Evolutionary conservation across 768 basidiomycete species (phyloP).

Genomic region (Sporobolomyces roseus): DNA sequence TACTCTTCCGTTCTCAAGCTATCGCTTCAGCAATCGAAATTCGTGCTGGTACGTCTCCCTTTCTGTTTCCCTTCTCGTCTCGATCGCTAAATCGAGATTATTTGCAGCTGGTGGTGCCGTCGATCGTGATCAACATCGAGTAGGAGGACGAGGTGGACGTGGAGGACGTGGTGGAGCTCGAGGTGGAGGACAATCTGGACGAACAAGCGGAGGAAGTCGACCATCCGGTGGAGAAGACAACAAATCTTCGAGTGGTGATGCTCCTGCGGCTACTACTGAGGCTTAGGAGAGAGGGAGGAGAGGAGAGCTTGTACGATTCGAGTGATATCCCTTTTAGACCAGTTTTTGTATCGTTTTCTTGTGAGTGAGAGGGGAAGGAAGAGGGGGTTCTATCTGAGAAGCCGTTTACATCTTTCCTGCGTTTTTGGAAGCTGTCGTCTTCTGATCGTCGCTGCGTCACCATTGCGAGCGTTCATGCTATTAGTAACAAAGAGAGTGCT

Average conservation of each 20-base stretch:
- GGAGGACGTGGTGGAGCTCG: constrained; percentile 19
- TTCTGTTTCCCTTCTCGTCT: not conserved
- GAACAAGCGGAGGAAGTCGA: constrained; percentile 6
- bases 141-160: constrained; percentile 19
- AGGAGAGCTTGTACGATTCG: too few species aligned
- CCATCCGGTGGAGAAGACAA: constrained; percentile 10
- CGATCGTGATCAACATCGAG: constrained; percentile 30
- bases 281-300: not conserved
- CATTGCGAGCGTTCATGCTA: too few species aligned
- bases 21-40: constrained; percentile 51
- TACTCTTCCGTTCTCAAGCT: constrained; percentile 83
- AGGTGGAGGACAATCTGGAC: constrained; percentile 17
- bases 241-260: not conserved
- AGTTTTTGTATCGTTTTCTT: too few species aligned
- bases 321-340: too few species aligned
- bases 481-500: too few species aligned
- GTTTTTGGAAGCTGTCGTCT: too few species aligned
- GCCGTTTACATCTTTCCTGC: too few species aligned
- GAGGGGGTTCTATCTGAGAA: too few species aligned
- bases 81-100: not conserved
- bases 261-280: not conserved
- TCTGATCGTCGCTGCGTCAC: too few species aligned
- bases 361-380: too few species aligned
- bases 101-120: constrained; percentile 26
- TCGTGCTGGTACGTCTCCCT: constrained; percentile 32